A percentile compares a stretch with the other conserved stretches of the same genome.
Evolutionary conservation across 768 basidiomycete species (phyloP).

Genomic region (Sarcodon sp.): DNA sequence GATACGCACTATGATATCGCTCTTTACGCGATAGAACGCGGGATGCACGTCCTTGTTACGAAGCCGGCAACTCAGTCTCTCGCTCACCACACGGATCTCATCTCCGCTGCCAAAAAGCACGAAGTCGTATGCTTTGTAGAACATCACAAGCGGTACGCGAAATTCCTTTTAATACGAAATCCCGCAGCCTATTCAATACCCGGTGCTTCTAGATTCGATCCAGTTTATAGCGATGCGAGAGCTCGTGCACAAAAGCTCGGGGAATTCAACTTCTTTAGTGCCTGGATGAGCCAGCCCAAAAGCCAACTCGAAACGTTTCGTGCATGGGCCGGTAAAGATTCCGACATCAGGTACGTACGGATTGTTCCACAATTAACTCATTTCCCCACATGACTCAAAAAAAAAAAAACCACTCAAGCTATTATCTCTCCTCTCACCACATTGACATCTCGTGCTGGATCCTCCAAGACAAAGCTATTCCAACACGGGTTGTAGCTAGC

Average conservation of each 20-base stretch:
- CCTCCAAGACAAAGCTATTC: slow-evolving; percentile 59
- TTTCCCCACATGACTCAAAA: not conserved
- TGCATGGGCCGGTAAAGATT: slow-evolving; percentile 91
- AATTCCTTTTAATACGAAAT: not conserved
- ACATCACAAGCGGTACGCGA: slow-evolving; percentile 69
- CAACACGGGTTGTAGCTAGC: slow-evolving; percentile 81
- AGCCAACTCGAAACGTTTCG: slow-evolving; percentile 90
- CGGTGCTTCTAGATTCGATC: slow-evolving; percentile 49
- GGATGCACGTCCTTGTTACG: slow-evolving; percentile 83
- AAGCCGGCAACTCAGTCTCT: slow-evolving; percentile 88
- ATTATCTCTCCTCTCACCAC: slow-evolving; percentile 93
- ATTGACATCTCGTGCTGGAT: slow-evolving; percentile 87
- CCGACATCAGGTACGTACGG: slow-evolving; percentile 62
- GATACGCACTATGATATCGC: slow-evolving; percentile 81
- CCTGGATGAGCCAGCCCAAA: slow-evolving; percentile 98
- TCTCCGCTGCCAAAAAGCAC: slow-evolving; percentile 64
- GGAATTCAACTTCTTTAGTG: slow-evolving; percentile 91
- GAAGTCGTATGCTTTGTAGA: slow-evolving; percentile 89
- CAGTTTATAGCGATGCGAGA: slow-evolving; percentile 85
- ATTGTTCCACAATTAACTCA: not conserved
- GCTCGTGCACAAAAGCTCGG: slow-evolving; percentile 64
- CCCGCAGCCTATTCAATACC: slow-evolving; percentile 1
- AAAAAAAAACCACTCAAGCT: slow-evolving; percentile 27
- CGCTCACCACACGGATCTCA: slow-evolving; percentile 68
- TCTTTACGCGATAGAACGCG: slow-evolving; percentile 73